phyloP scores from a whole-genome alignment of 129 eudicot species.

The Chrysanthemum lavandulifolium region DNA sequence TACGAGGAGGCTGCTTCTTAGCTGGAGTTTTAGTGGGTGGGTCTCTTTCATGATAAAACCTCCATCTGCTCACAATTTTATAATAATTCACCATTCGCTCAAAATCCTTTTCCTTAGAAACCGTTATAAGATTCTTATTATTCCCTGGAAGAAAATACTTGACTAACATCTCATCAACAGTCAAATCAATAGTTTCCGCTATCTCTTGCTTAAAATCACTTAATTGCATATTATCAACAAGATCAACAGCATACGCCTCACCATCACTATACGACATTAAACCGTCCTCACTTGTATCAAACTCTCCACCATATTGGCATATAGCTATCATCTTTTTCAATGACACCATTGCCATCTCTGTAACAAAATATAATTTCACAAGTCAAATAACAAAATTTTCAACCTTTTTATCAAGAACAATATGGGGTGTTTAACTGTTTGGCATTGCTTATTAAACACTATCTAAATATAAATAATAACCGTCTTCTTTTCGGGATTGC shows the following conservation, averaged over 20 bases:
- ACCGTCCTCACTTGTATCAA: conserved; percentile 39
- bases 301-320: conserved; percentile 40
- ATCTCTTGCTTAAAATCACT: conserved; percentile 32
- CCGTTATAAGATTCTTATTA: conserved; percentile 36
- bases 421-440: no score
- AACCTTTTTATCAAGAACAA: not conserved
- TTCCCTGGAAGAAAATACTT: conserved; percentile 45
- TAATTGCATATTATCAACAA: conserved; percentile 32
- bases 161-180: conserved; percentile 29
- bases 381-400: not conserved
- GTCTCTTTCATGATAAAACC: conserved; percentile 34
- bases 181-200: conserved; percentile 31
- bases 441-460: no score
- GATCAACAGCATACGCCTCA: conserved; percentile 42
- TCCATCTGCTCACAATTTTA: conserved; percentile 29
- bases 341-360: conserved; percentile 37
- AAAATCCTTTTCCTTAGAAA: conserved; percentile 41
- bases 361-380: not conserved
- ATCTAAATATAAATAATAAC: no score
- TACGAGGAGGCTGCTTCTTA: conserved; percentile 41
- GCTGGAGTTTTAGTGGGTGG: conserved; percentile 20
- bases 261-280: conserved; percentile 37
- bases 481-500: no score
- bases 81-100: conserved; percentile 38
- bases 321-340: conserved; percentile 43